Percentiles rank a stretch among this genome's conserved stretches.
Evolutionary conservation across 129 eudicot genomes (phyloP).

Genomic region (Cynara cardunculus): DNA sequence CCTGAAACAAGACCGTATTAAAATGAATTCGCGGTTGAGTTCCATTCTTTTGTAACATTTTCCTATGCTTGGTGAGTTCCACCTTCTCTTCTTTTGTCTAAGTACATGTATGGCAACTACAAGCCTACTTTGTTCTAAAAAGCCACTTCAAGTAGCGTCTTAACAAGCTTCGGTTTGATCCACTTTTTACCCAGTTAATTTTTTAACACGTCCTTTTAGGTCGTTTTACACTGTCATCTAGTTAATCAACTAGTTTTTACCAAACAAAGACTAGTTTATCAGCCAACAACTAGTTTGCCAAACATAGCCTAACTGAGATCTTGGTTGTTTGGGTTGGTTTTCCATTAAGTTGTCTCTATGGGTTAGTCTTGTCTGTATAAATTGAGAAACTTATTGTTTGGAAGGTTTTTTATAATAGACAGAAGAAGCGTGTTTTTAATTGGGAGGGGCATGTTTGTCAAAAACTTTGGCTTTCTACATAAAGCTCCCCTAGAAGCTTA

Average conservation of each 20-base stretch:
- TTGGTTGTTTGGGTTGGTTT: too few species aligned
- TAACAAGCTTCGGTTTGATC: background rate
- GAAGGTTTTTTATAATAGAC: too few species aligned
- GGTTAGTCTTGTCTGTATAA: background rate
- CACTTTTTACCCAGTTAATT: background rate
- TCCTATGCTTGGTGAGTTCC: background rate
- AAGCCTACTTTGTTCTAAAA: background rate
- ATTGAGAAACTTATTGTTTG: too few species aligned
- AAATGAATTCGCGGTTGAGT: background rate
- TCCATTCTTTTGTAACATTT: background rate
- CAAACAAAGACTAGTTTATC: background rate
- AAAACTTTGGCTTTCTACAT: too few species aligned
- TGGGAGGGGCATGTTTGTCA: too few species aligned
- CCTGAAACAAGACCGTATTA: slow-evolving; percentile 36
- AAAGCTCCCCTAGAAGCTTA: too few species aligned
- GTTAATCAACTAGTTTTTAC: background rate
- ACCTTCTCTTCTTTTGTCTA: background rate
- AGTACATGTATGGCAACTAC: background rate
- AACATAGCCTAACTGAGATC: background rate
- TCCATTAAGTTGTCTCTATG: background rate
- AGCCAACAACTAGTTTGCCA: background rate
- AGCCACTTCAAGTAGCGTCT: background rate
- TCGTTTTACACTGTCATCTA: background rate
- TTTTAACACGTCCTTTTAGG: background rate
- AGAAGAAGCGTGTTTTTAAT: too few species aligned